These are phyloP conservation scores for Leccinum pellstonianum DNA, from an alignment of 768 basidiomycete genomes.

Conservation along the genomic window DNA sequence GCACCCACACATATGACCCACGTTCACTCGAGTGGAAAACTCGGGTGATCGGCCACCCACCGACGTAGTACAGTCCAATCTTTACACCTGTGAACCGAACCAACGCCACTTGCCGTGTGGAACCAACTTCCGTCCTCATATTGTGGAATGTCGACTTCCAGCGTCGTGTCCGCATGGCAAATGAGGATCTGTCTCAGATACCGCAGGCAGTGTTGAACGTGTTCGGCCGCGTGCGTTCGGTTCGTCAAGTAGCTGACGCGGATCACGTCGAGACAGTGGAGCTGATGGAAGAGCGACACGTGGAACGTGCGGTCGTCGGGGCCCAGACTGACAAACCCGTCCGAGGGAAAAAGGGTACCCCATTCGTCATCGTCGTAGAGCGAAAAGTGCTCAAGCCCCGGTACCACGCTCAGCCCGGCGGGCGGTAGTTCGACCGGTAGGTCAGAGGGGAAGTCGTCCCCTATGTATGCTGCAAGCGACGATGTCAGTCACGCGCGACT, in stretches of 20 bases:
- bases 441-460: conserved; percentile 33
- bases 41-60: conserved; percentile 30
- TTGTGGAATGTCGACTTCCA: conserved; percentile 35
- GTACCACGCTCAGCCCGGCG: conserved; percentile 28
- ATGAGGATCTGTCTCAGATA: conserved; percentile 40
- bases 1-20: not conserved
- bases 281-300: conserved; percentile 45
- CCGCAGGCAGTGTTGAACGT: conserved; percentile 39
- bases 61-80: conserved; percentile 35
- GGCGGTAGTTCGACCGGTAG: conserved; percentile 31
- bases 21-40: conserved; percentile 22
- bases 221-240: conserved; percentile 24
- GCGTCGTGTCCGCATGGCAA: conserved; percentile 39
- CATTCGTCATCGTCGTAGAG: conserved; percentile 37
- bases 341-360: conserved; percentile 34
- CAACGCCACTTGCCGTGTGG: conserved; percentile 32
- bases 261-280: conserved; percentile 45
- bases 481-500: not conserved
- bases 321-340: conserved; percentile 36
- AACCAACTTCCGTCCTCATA: conserved; percentile 22
- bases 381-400: conserved; percentile 28
- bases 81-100: conserved; percentile 32
- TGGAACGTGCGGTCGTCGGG: conserved; percentile 34
- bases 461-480: conserved; percentile 26
- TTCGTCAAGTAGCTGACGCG: conserved; percentile 30